Evolutionary conservation across 2,329 filamentous ascomycete genomes (phyloP), one percentile per base, ranked within the genome.

Genomic region (Byssoonygena ceratinophila): DNA sequence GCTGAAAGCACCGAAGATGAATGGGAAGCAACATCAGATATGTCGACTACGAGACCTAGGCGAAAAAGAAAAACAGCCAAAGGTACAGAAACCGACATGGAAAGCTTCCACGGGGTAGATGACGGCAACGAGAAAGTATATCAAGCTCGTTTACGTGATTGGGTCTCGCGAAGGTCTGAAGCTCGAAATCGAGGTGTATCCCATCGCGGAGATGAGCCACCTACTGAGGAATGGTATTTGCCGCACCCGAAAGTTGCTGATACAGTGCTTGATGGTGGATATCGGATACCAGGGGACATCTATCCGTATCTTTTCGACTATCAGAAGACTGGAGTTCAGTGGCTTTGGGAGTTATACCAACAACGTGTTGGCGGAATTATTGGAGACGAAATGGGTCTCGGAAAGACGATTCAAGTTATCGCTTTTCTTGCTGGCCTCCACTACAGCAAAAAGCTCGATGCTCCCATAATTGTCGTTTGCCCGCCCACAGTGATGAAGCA

Each of bases 301-400:
- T 90, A 86, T 59, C 88, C 89, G 0, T 88, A 88, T 1, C 73
- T 98, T 0, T 98, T 97, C 61, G 88, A 94, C 57, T 98, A 98
- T 60, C 92, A 98, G 63, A 96, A 95, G 68, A 96, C 89, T 0
- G 90, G 91, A 2, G 89, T 98, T 2, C 86, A 95, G 64, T 98
- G 92, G 92, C 77, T 98, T 5, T 89, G 88, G 66, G 91, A 98
- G 66, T 74, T 98, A 1, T 91, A 94, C 65, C 81, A 83, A 52
- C 89, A 96, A 65, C 80, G 85, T 55, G 89, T 95, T 4, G 92
- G 92, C 22, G 92, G 92, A 2, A 97, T 98, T 51, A 79, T 98
- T 36, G 92, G 91, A 4, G 92, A 98, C 63, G 92, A 98, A 68
- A 98, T 98, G 92, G 92, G 94, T 0, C 73, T 98, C n/a, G 92